A percentile compares a stretch with the other conserved stretches of the same genome.
Conservation (phyloP, 2,329 filamentous ascomycete species). For the Teratosphaeria epicoccoides region DNA sequence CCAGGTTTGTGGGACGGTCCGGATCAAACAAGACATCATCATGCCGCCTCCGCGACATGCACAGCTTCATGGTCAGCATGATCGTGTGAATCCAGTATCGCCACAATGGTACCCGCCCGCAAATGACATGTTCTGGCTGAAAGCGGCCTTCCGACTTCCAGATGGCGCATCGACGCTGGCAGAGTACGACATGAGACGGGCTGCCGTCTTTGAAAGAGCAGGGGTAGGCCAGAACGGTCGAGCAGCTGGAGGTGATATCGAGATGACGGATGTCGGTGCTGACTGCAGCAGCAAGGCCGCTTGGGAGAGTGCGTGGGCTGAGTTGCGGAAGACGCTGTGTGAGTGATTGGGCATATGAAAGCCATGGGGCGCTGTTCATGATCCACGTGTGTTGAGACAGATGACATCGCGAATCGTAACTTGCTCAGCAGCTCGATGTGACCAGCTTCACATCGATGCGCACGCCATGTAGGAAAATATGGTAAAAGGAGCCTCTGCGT, state of each 20-base stretch:
- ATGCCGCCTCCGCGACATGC: background rate
- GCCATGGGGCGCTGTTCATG: no score
- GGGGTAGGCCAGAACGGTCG: background rate
- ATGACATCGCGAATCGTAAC: no score
- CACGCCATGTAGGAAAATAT: no score
- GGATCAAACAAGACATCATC: background rate
- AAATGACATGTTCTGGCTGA: background rate
- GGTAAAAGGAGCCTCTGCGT: no score
- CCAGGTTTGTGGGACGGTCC: background rate
- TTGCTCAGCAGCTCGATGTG: no score
- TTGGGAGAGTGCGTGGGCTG: background rate
- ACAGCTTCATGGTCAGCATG: background rate
- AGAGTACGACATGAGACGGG: background rate
- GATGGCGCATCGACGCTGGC: background rate
- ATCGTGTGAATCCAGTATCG: background rate
- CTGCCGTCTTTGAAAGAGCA: background rate
- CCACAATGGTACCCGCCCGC: background rate
- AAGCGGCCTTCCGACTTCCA: background rate
- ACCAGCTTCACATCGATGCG: no score
- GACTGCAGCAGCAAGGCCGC: background rate
- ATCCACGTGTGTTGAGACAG: no score
- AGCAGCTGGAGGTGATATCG: background rate
- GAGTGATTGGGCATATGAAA: background rate
- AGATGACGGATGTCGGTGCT: background rate
- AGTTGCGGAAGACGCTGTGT: background rate